Evolutionary conservation across 2,329 filamentous ascomycete genomes (phyloP).

Genomic region (Colletotrichum liriopes): DNA sequence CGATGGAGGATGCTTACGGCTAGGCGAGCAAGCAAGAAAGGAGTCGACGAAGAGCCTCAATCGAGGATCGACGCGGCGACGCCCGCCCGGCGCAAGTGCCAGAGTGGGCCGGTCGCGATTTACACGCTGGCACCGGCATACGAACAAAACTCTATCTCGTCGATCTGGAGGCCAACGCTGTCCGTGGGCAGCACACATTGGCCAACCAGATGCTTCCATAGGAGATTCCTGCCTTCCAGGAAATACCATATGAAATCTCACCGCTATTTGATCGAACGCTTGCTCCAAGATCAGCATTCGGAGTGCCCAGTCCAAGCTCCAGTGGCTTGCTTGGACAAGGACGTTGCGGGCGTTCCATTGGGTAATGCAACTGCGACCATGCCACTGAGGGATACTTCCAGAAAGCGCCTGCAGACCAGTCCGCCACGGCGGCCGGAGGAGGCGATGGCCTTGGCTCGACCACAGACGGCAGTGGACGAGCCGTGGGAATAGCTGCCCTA

Average conservation of each 20-base stretch:
- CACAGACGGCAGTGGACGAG: background rate
- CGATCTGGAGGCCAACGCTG: conserved; percentile 22
- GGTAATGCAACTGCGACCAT: background rate
- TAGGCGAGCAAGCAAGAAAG: conserved; percentile 3
- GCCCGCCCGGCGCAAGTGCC: conserved; percentile 14
- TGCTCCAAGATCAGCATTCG: conserved; percentile 14
- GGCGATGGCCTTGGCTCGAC: conserved; percentile 13
- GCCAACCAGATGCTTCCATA: background rate
- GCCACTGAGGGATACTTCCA: background rate
- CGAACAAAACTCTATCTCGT: conserved; percentile 33
- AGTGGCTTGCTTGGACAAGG: conserved; percentile 10
- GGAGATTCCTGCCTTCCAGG: background rate
- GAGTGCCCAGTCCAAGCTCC: conserved; percentile 10
- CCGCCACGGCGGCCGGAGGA: conserved; percentile 16
- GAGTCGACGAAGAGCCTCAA: conserved; percentile 30
- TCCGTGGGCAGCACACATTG: conserved; percentile 9
- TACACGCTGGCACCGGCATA: conserved; percentile 23
- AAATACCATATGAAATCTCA: conserved; percentile 29
- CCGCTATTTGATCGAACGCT: conserved; percentile 29
- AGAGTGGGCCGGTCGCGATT: conserved; percentile 5
- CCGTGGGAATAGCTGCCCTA: conserved; percentile 13
- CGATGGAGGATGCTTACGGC: conserved; percentile 18
- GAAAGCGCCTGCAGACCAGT: conserved; percentile 12
- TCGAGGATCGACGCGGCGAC: conserved; percentile 29
- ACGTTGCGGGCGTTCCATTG: background rate